Conservation (phyloP, 2,329 filamentous ascomycete genomes). For the Colletotrichum orbiculare region DNA sequence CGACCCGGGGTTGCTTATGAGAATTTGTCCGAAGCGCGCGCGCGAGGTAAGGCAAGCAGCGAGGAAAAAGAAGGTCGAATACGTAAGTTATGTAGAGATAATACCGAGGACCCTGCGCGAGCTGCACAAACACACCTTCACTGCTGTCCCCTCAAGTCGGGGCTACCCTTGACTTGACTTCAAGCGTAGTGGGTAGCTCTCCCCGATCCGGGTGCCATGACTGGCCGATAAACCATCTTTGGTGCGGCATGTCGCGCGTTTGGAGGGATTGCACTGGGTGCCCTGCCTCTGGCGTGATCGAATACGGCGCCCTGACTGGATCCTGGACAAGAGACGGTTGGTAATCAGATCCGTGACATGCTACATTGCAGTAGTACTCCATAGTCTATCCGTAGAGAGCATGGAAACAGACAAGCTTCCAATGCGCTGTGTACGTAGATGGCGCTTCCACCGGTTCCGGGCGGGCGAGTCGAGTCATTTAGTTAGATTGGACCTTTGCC, state of each 20-base stretch:
- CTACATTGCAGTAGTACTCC: too few relatives aligned
- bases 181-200: constrained; percentile 29
- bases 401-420: constrained; percentile 12
- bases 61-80: constrained; percentile 27
- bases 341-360: constrained; percentile 31
- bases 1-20: constrained; percentile 1
- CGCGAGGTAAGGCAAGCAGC: constrained; percentile 17
- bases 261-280: constrained; percentile 32
- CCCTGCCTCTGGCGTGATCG: constrained; percentile 38
- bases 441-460: constrained; percentile 25
- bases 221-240: constrained; percentile 32
- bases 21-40: constrained; percentile 33
- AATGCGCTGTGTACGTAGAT: constrained; percentile 24
- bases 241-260: constrained; percentile 31
- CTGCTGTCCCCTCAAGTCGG: constrained; percentile 30
- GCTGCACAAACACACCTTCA: constrained; percentile 35
- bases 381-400: constrained; percentile 10
- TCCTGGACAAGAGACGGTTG: constrained; percentile 23
- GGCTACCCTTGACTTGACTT: constrained; percentile 36
- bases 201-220: constrained; percentile 25
- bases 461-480: constrained; percentile 22
- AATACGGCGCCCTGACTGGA: constrained; percentile 24
- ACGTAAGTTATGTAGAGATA: constrained; percentile 35
- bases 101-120: constrained; percentile 34
- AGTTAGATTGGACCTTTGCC: neutral